A percentile compares a stretch with the other conserved stretches of the same genome.
These are phyloP conservation scores for Flaveria trinervia DNA, from an alignment of 129 eudicot genomes.

Conservation along the genomic window DNA sequence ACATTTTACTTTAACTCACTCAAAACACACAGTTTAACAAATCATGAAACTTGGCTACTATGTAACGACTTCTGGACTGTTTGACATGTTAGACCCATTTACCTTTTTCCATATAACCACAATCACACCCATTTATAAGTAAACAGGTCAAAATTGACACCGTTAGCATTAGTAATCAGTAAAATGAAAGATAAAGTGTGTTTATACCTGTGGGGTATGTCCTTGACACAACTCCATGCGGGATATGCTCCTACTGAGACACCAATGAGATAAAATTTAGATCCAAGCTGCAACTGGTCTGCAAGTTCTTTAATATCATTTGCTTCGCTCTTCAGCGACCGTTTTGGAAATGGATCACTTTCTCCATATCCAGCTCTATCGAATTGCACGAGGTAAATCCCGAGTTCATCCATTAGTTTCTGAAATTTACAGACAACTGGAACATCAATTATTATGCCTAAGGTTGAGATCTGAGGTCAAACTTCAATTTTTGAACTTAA, in stretches of 20 bases:
- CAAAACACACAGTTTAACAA: not conserved
- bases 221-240: conserved; percentile 83
- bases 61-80: too few species aligned
- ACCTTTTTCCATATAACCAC: not conserved
- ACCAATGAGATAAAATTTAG: conserved; percentile 77
- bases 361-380: conserved; percentile 99
- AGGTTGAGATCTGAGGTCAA: not conserved
- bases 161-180: not conserved
- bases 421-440: conserved; percentile 34
- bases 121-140: not conserved
- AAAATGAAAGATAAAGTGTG: conserved; percentile 14
- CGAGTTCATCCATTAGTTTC: conserved; percentile 73
- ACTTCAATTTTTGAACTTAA: conserved; percentile 17
- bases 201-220: conserved; percentile 74
- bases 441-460: not conserved
- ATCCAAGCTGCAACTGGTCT: conserved; percentile 71
- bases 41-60: not conserved
- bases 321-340: conserved; percentile 82
- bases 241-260: conserved; percentile 88
- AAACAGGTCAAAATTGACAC: conserved; percentile 9
- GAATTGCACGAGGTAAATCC: conserved; percentile 60
- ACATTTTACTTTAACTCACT: not conserved
- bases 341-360: conserved; percentile 85
- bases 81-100: not conserved
- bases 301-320: conserved; percentile 91